Evolutionary conservation across 1,284 basidiomycete genomes (phyloP), one percentile per base, ranked within the genome.

Genomic region (Xerocomus nothofagi): DNA sequence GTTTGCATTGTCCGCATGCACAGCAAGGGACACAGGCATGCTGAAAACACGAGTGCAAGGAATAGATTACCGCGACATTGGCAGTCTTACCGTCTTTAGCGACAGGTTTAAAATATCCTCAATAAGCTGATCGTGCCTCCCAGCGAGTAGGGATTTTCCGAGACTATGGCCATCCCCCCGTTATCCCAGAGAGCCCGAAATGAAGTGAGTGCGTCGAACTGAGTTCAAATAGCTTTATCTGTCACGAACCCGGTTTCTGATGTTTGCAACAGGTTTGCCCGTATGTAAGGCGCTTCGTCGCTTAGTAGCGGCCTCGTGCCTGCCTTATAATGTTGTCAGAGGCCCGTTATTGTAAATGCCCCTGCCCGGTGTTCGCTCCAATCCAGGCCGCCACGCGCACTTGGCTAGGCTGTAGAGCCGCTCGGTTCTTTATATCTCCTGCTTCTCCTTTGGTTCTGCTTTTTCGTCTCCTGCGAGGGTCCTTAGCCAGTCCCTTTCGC

Each of bases 221-320:
- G 63, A 58, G 63, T 60, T 54, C 44, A 39, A 49, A 59, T 61
- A 12, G 4, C 43, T 49, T 54, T 54, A 54, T 58, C 47, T 41
- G 51, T 44, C 43, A 47, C 23, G 29, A 11, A 44, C 17, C 47
- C 36, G 49, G 45, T 53, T 61, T 46, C 51, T 55, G 59, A 58
- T 60, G 4, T 3, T 9, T 15, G 47, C 20, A 30, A 39, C 36
- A 15, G 37, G 38, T 30, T n/a, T 36, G 31, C 37, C 11, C 15
- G 50, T 63, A 59, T 56, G 54, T 57, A 53, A 57, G 31, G 37
- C 23, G n/a, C 50, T 51, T 56, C 50, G 54, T 66, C 68, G 58
- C 61, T 66, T 70, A 63, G 44, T 70, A 63, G 44, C 50, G 42
- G 65, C 65, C 65, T 66, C 65, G 68, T 66, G 65, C 18, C 47